phyloP scores from a whole-genome alignment of 257 asterid species.

The Penstemon barbatus region DNA sequence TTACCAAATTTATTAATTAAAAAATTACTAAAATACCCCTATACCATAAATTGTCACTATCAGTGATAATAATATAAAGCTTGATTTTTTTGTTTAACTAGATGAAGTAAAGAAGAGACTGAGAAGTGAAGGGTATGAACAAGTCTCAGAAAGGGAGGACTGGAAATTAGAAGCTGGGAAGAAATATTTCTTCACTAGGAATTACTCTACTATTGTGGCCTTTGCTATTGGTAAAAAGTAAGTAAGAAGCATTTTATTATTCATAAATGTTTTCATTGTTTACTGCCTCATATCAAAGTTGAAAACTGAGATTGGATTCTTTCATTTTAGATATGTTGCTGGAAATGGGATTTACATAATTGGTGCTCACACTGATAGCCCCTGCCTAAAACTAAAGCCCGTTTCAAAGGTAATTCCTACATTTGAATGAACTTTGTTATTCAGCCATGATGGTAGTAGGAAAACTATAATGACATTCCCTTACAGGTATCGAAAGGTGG shows the following conservation, averaged over 20 bases:
- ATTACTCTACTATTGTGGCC: conserved; percentile 87
- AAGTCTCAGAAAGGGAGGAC: conserved; percentile 75
- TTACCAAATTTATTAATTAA: too few relatives aligned
- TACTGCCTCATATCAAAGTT: background rate
- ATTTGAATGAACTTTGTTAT: background rate
- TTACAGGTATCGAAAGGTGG: conserved; percentile 87
- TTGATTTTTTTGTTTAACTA: conserved; percentile 26
- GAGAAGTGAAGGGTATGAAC: conserved; percentile 71
- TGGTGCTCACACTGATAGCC: conserved; percentile 99
- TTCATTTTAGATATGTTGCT: conserved; percentile 57
- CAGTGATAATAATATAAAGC: background rate
- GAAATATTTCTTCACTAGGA: conserved; percentile 90
- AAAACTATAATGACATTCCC: background rate
- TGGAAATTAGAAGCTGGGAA: conserved; percentile 86
- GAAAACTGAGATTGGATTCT: too few relatives aligned
- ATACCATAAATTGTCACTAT: too few relatives aligned
- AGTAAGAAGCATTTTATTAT: conserved; percentile 11
- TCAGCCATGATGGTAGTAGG: background rate
- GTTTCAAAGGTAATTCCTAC: conserved; percentile 61
- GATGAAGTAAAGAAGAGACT: conserved; percentile 79
- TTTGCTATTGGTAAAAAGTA: conserved; percentile 94
- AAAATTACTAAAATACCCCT: too few relatives aligned
- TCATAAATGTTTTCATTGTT: background rate
- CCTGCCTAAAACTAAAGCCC: conserved; percentile 83
- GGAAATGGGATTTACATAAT: conserved; percentile 82